Conservation (phyloP, 345 rosid genomes). For the Tarenaya hassleriana region DNA sequence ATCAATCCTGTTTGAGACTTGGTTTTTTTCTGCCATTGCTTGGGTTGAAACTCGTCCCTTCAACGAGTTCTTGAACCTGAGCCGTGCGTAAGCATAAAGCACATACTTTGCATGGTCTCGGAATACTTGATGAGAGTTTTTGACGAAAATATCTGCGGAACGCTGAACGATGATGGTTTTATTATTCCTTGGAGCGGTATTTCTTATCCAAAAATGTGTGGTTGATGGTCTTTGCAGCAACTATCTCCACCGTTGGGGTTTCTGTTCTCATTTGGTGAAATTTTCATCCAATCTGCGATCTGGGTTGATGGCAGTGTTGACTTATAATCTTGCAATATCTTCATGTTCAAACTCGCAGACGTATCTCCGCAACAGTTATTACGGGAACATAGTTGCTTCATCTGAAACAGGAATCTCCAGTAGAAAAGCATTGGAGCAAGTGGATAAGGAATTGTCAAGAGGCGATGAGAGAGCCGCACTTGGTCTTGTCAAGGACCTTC, state of each 20-base stretch:
- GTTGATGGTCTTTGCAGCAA: constrained; percentile 1
- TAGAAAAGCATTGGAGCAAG: constrained; percentile 44
- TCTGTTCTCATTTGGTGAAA: background rate
- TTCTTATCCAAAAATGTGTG: constrained; percentile 19
- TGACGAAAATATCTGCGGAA: too few species aligned
- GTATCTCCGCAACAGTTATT: constrained; percentile 19
- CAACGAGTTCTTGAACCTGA: background rate
- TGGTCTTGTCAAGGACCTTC: constrained; percentile 56
- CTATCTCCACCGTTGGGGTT: background rate
- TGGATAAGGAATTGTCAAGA: constrained; percentile 59
- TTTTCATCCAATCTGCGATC: background rate
- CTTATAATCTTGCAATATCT: constrained; percentile 22
- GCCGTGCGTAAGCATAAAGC: too few species aligned
- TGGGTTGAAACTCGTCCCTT: too few species aligned
- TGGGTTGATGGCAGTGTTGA: constrained; percentile 38
- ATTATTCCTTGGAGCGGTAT: background rate
- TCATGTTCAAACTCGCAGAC: constrained; percentile 22
- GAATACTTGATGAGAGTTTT: too few species aligned
- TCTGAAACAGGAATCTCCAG: constrained; percentile 37
- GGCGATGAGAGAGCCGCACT: constrained; percentile 84
- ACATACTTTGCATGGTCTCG: too few species aligned
- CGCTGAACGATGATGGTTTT: background rate
- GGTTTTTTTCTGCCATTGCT: too few species aligned
- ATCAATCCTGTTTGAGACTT: background rate
- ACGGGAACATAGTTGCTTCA: constrained; percentile 32